Conservation (phyloP, 2,329 filamentous ascomycete genomes). For the Drechslerella coelobrocha region DNA sequence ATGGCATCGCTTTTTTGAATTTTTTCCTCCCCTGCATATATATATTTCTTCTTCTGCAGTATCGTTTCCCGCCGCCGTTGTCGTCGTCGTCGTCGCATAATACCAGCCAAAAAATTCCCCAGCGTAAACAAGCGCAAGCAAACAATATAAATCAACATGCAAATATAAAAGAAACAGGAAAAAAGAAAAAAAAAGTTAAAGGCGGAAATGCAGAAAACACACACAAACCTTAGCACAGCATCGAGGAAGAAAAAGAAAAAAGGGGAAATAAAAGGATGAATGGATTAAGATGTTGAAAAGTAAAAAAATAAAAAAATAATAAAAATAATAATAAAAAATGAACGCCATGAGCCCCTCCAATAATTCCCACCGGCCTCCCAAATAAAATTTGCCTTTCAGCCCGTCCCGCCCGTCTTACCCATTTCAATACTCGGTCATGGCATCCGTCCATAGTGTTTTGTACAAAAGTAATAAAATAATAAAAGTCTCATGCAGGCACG, state of each 20-base stretch:
- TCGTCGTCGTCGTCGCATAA: too few relatives aligned
- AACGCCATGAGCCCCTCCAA: conserved; percentile 20
- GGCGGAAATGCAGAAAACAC: conserved; percentile 29
- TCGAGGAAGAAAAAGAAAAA: conserved; percentile 41
- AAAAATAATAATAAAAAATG: conserved; percentile 13
- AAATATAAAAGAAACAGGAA: conserved; percentile 31
- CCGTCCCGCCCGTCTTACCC: conserved; percentile 43
- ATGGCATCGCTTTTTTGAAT: too few relatives aligned
- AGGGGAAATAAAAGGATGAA: conserved; percentile 35
- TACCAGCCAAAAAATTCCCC: too few relatives aligned
- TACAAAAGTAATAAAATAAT: too few relatives aligned
- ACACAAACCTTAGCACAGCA: conserved; percentile 16
- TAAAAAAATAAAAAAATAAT: conserved; percentile 15
- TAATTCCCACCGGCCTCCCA: conserved; percentile 11
- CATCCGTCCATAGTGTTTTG: too few relatives aligned
- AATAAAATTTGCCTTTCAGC: conserved; percentile 37
- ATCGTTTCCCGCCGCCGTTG: too few relatives aligned
- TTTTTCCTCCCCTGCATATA: too few relatives aligned
- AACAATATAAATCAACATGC: conserved; percentile 30
- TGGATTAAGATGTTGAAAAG: conserved; percentile 33
- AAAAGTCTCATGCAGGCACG: too few relatives aligned
- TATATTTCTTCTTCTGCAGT: too few relatives aligned
- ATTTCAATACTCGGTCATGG: too few relatives aligned
- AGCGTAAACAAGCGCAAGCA: neutral
- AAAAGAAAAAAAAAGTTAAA: conserved; percentile 14